Evolutionary conservation across 495 filamentous ascomycete species (phyloP).

Genomic region (Penicillium goetzii): DNA sequence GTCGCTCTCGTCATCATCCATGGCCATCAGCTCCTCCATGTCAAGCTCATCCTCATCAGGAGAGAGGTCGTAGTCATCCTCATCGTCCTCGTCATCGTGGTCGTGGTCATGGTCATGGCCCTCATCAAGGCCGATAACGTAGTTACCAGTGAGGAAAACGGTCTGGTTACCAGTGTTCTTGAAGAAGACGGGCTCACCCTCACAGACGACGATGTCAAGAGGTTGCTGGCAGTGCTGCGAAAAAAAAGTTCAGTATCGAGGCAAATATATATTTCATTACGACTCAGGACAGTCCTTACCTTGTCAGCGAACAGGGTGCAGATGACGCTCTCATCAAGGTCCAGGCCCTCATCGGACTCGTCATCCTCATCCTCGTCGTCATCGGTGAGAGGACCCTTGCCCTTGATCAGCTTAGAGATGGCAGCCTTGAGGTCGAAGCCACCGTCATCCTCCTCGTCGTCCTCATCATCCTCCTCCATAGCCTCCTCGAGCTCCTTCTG

Average conservation of each 20-base stretch:
- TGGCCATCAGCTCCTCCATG: conserved; percentile 52
- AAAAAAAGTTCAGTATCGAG: conserved; percentile 20
- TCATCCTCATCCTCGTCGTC: conserved; percentile 68
- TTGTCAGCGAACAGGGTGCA: conserved; percentile 90
- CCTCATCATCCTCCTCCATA: conserved; percentile 64
- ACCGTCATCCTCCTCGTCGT: conserved; percentile 62
- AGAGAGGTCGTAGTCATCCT: conserved; percentile 80
- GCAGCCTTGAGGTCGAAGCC: conserved; percentile 64
- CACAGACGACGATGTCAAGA: conserved; percentile 86
- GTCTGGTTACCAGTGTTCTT: conserved; percentile 86
- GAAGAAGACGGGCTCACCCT: conserved; percentile 89
- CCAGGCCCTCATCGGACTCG: conserved; percentile 65
- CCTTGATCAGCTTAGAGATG: conserved; percentile 70
- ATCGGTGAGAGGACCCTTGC: conserved; percentile 75
- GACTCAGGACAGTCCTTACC: conserved; percentile 46
- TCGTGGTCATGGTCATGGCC: conserved; percentile 41
- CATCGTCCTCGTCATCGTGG: conserved; percentile 63
- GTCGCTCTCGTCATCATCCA: conserved; percentile 76
- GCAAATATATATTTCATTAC: background rate
- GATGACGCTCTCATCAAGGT: conserved; percentile 84
- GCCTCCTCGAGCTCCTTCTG: conserved; percentile 67
- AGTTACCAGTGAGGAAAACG: conserved; percentile 94
- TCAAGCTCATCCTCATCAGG: conserved; percentile 72
- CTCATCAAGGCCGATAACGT: conserved; percentile 67
- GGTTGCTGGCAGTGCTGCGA: conserved; percentile 87